phyloP scores from a whole-genome alignment of 805 yeast species.

The Wickerhamomyces alni region DNA sequence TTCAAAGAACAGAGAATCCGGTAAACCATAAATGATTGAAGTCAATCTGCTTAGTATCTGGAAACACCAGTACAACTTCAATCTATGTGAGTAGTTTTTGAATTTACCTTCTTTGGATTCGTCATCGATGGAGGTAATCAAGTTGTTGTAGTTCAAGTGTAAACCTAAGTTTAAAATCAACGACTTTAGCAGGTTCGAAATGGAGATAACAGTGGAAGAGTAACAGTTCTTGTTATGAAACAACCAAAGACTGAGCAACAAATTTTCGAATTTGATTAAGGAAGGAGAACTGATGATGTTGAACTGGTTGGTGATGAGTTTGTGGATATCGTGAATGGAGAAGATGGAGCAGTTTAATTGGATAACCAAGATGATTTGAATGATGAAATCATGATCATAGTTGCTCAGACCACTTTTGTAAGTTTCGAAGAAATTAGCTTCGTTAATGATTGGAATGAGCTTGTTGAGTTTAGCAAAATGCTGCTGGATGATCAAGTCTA shows the following conservation, averaged over 20 bases:
- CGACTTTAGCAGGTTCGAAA: constrained; percentile 15
- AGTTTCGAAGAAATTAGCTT: constrained; percentile 16
- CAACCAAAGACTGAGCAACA: constrained; percentile 18
- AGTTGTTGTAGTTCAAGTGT: constrained; percentile 19
- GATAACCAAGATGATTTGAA: constrained; percentile 38
- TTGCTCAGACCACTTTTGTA: constrained; percentile 10
- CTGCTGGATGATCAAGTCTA: constrained; percentile 21
- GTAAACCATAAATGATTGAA: constrained; percentile 18
- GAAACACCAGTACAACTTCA: constrained; percentile 40
- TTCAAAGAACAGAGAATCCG: constrained; percentile 18
- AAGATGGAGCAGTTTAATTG: constrained; percentile 24
- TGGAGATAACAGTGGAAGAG: constrained; percentile 16
- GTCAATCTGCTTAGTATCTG: constrained; percentile 26
- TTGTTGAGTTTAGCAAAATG: constrained; percentile 21
- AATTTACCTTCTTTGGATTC: constrained; percentile 18
- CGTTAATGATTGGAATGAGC: constrained; percentile 22
- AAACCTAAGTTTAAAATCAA: constrained; percentile 22
- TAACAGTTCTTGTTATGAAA: constrained; percentile 24
- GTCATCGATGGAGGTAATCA: constrained; percentile 7
- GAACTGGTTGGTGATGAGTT: constrained; percentile 14
- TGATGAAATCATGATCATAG: constrained; percentile 22
- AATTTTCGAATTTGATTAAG: constrained; percentile 18
- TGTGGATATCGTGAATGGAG: constrained; percentile 23
- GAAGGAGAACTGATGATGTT: constrained; percentile 9
- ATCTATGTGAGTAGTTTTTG: constrained; percentile 22